Conservation (phyloP, 805 yeast species). For the Suhomyces xylopsoci region DNA sequence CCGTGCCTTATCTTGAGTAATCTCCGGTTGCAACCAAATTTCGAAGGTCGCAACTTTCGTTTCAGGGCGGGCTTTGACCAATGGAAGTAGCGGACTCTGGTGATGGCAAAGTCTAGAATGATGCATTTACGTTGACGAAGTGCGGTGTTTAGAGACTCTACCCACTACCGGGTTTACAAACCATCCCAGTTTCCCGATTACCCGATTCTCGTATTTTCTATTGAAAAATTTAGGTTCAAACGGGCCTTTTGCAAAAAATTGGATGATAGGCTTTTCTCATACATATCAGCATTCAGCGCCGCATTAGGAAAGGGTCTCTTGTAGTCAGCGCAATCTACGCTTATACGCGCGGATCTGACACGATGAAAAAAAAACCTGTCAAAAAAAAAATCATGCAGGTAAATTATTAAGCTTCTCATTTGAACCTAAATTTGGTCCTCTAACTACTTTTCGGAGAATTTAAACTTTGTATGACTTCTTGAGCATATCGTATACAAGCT, state of each 20-base stretch:
- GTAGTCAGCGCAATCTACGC: neutral
- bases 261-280: neutral
- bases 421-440: too few species aligned
- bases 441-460: too few species aligned
- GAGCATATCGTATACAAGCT: neutral
- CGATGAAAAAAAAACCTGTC: neutral
- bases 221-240: neutral
- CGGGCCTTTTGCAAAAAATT: neutral
- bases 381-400: neutral
- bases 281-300: neutral
- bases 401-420: neutral
- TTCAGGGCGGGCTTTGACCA: neutral
- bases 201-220: too few species aligned
- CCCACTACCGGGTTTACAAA: neutral
- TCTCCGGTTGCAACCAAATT: neutral
- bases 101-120: neutral
- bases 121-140: neutral
- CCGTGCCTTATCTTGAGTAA: neutral
- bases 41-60: neutral
- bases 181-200: neutral
- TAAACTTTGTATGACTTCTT: too few species aligned
- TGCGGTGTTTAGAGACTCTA: neutral
- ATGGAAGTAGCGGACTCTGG: neutral
- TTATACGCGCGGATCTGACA: neutral
- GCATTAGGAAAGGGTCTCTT: neutral